phyloP scores from a whole-genome alignment of 2,329 filamentous ascomycete genomes.

The Colletotrichum sidae region DNA sequence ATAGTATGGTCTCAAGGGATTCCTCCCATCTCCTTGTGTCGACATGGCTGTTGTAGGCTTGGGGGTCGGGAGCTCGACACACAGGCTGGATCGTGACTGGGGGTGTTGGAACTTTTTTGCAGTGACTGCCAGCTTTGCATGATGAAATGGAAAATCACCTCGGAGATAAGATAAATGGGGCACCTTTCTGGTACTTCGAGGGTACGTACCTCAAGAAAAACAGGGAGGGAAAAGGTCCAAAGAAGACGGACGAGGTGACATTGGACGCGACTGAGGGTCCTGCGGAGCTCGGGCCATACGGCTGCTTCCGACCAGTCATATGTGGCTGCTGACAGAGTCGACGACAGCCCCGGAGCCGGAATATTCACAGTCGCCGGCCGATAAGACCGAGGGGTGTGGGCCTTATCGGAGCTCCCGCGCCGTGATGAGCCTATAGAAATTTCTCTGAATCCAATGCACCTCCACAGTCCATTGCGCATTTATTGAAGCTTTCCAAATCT shows the following conservation, averaged over 20 bases:
- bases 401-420: constrained; percentile 38
- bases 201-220: not conserved
- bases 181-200: too few relatives aligned
- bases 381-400: constrained; percentile 36
- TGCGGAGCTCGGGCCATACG: constrained; percentile 7
- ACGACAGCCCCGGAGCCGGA: constrained; percentile 24
- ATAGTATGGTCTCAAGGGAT: constrained; percentile 78
- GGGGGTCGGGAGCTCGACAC: constrained; percentile 28
- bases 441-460: constrained; percentile 38
- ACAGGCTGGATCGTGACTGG: constrained; percentile 7
- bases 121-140: constrained; percentile 29
- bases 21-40: constrained; percentile 60
- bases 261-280: not conserved
- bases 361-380: constrained; percentile 30
- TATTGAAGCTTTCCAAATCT: constrained; percentile 30
- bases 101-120: too few relatives aligned
- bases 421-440: constrained; percentile 33
- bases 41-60: constrained; percentile 52
- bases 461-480: constrained; percentile 34
- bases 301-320: not conserved
- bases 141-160: constrained; percentile 48
- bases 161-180: constrained; percentile 37
- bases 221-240: constrained; percentile 1
- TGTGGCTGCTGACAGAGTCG: not conserved
- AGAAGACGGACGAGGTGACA: too few relatives aligned